These are phyloP conservation scores for Davidsoniella virescens DNA, from an alignment of 2,329 filamentous ascomycete species.

Conservation along the genomic window DNA sequence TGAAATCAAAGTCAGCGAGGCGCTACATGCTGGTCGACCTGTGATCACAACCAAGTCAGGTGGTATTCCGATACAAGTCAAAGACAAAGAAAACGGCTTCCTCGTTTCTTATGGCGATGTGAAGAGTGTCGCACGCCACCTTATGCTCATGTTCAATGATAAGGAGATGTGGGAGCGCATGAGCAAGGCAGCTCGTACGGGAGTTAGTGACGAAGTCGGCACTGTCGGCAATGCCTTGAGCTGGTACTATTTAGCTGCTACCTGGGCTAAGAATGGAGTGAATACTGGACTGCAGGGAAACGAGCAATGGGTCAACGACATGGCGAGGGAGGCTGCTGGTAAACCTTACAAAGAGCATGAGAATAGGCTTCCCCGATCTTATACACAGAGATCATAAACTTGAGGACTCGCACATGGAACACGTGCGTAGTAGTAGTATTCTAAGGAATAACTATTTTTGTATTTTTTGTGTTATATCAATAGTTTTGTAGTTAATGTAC, in stretches of 20 bases:
- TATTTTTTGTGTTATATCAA: background rate
- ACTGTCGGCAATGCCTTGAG: slow-evolving; percentile 63
- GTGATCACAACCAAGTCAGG: slow-evolving; percentile 60
- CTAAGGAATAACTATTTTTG: background rate
- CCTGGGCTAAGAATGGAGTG: slow-evolving; percentile 38
- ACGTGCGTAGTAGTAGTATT: background rate
- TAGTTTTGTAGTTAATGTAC: background rate
- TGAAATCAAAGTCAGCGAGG: slow-evolving; percentile 75
- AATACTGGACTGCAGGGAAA: slow-evolving; percentile 37
- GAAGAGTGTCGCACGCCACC: slow-evolving; percentile 49
- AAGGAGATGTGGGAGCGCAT: slow-evolving; percentile 48
- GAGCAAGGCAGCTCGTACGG: slow-evolving; percentile 43
- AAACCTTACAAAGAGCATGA: slow-evolving; percentile 42
- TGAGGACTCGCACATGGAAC: background rate
- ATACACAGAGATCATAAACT: slow-evolving; percentile 20
- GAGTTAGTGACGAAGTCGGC: slow-evolving; percentile 67
- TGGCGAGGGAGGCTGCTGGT: slow-evolving; percentile 50
- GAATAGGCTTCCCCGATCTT: slow-evolving; percentile 39
- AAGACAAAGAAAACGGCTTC: slow-evolving; percentile 55
- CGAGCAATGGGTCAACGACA: slow-evolving; percentile 55
- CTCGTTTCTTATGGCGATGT: slow-evolving; percentile 57
- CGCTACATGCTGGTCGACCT: slow-evolving; percentile 62
- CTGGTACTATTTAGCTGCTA: slow-evolving; percentile 64
- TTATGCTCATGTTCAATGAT: slow-evolving; percentile 51
- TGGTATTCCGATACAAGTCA: slow-evolving; percentile 67